Evolutionary conservation across 352 stramenopile species (phyloP).

Genomic region (Blastocystis sp.): DNA sequence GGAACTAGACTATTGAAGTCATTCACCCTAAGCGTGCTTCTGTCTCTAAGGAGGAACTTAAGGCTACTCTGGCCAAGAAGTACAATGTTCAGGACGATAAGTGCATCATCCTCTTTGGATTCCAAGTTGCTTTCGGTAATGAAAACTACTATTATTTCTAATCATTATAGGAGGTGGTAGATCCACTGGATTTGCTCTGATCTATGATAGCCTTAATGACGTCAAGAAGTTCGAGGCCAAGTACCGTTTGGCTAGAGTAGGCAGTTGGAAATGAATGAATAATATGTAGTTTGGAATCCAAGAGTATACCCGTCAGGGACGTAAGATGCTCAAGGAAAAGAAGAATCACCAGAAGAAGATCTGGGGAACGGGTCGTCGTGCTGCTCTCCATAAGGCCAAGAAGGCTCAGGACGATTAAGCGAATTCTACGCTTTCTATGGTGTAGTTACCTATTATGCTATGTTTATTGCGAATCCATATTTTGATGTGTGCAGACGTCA

Average conservation of each 20-base stretch:
- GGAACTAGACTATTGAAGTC: slow-evolving; percentile 52
- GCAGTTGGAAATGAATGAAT: background rate
- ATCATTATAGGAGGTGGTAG: slow-evolving; percentile 40
- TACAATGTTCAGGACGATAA: slow-evolving; percentile 69
- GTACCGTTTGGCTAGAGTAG: slow-evolving; percentile 67
- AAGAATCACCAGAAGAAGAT: slow-evolving; percentile 69
- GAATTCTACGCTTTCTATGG: slow-evolving; percentile 36
- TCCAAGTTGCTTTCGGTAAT: slow-evolving; percentile 65
- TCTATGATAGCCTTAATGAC: slow-evolving; percentile 64
- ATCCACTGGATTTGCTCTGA: slow-evolving; percentile 64
- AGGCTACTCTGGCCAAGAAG: slow-evolving; percentile 68
- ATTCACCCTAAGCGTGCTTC: slow-evolving; percentile 49
- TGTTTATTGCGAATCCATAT: background rate
- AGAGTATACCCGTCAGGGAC: slow-evolving; percentile 51
- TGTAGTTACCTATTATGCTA: slow-evolving; percentile 55
- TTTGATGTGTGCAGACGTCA: background rate
- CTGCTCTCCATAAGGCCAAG: slow-evolving; percentile 68
- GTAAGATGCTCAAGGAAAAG: slow-evolving; percentile 69
- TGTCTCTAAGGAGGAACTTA: slow-evolving; percentile 69
- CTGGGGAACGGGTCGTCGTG: slow-evolving; percentile 67
- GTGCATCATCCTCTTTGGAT: slow-evolving; percentile 68
- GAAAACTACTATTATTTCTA: background rate
- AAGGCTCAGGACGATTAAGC: slow-evolving; percentile 69
- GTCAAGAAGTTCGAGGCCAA: slow-evolving; percentile 68
- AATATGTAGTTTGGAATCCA: slow-evolving; percentile 64